Evolutionary conservation across 1,284 basidiomycete species (phyloP).

Genomic region (Sphagnurus paluster): DNA sequence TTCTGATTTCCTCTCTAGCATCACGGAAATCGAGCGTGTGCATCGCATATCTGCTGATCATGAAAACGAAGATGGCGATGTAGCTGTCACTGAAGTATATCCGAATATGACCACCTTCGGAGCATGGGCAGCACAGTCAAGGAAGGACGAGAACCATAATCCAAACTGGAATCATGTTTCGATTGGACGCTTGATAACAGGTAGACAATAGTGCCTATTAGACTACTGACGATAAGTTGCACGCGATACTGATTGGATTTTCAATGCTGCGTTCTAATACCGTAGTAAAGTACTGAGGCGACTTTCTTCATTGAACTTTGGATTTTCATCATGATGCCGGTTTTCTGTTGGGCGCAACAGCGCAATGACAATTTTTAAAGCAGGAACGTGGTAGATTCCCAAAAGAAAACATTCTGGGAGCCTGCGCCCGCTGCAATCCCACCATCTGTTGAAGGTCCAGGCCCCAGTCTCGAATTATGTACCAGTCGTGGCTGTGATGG

Average conservation of each 20-base stretch:
- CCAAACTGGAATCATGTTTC: slow-evolving; percentile 40
- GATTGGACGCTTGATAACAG: slow-evolving; percentile 25
- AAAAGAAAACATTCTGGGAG: no score
- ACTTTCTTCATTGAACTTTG: no score
- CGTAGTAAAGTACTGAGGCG: no score
- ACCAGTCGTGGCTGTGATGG: no score
- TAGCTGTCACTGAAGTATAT: slow-evolving; percentile 23
- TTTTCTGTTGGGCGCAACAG: no score
- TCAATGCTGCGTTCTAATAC: no score
- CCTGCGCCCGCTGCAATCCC: no score
- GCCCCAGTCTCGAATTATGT: no score
- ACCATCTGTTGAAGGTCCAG: no score
- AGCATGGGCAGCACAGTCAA: slow-evolving; percentile 27
- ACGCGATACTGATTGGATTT: neutral
- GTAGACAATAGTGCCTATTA: slow-evolving; percentile 21
- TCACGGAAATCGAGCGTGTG: slow-evolving; percentile 32
- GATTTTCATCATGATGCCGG: no score
- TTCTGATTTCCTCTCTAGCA: slow-evolving; percentile 18
- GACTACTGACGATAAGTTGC: neutral
- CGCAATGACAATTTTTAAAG: no score
- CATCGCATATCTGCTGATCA: slow-evolving; percentile 22
- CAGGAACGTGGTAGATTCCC: no score
- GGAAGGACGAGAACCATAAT: slow-evolving; percentile 15
- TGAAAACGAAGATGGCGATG: slow-evolving; percentile 20
- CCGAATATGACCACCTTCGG: slow-evolving; percentile 33